A percentile compares a stretch with the other conserved stretches of the same genome.
Evolutionary conservation across 179 eudicot genomes (phyloP).

Genomic region (Silene noctiflora): DNA sequence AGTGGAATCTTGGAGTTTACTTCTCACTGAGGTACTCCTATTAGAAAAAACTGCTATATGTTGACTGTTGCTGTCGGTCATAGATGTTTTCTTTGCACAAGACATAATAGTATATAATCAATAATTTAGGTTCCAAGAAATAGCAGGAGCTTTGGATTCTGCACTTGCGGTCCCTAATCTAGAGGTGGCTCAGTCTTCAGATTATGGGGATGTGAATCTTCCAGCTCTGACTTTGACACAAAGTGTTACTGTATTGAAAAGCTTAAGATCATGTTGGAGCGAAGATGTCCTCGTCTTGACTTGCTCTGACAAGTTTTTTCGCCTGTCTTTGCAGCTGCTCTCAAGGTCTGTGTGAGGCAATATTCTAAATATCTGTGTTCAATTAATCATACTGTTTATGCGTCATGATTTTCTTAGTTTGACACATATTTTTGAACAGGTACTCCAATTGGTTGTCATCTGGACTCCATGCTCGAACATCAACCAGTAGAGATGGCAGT

Average conservation of each 20-base stretch:
- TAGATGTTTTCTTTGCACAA: constrained; percentile 7
- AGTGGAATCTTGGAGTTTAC: constrained; percentile 96
- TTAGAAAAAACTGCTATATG: constrained; percentile 11
- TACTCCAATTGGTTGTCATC: constrained; percentile 84
- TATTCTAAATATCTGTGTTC: background rate
- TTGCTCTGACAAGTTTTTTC: constrained; percentile 88
- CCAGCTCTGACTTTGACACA: constrained; percentile 58
- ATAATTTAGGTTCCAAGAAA: constrained; percentile 87
- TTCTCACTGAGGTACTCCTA: constrained; percentile 76
- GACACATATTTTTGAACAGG: constrained; percentile 38
- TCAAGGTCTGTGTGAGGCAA: constrained; percentile 44
- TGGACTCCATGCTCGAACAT: constrained; percentile 72
- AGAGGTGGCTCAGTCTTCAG: constrained; percentile 39
- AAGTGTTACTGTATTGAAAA: constrained; percentile 66
- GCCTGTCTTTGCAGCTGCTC: constrained; percentile 83
- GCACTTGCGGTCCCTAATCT: constrained; percentile 57
- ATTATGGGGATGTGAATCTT: constrained; percentile 35
- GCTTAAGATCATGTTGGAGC: constrained; percentile 92
- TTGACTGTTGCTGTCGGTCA: background rate
- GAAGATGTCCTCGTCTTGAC: constrained; percentile 82
- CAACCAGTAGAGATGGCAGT: constrained; percentile 43
- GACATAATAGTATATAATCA: constrained; percentile 8
- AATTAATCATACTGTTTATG: background rate
- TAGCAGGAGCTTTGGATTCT: constrained; percentile 93
- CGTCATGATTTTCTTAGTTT: constrained; percentile 10